Evolutionary conservation across 805 yeast genomes (phyloP), one percentile per base, ranked within the genome.

Genomic region (Ogataea thermomethanolica): DNA sequence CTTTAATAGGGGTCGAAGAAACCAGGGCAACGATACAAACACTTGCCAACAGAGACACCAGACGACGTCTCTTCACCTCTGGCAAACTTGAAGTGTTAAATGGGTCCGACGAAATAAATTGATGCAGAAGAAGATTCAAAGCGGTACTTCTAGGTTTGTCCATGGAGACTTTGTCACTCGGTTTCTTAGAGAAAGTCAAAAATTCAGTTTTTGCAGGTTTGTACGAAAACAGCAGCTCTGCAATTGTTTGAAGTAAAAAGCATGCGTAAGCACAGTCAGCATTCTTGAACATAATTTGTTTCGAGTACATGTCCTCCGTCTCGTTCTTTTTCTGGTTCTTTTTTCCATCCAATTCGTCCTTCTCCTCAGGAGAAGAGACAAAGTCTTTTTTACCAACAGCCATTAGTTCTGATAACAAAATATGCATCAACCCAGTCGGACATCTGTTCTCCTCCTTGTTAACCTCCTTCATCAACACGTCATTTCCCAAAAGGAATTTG

Each of bases 141-240:
- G 91, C 81, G 0, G 95, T 83, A 0, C 87, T 70, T 22, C 91
- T 71, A 2, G 95, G 95, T 53, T 81, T 86, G 11, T 71, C 64
- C 2, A 64, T 54, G 10, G 66, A 75, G 1, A 44, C 33, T 3
- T 42, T 36, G 11, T 54, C 37, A 53, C 39, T 44, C 44, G 58
- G 37, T 56, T 80, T 79, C 67, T 80, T 82, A 2, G 91, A 79
- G 50, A 77, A 90, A 0, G 91, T 80, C 41, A 89, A 64, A 53
- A 90, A 84, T 52, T 89, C 96, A 35, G 84, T 71, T 58, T 90
- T 90, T 36, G 89, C 77, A 46, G 80, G 81, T 46, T 81, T 83
- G 57, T 89, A 90, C 2, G 96, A 84, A 2, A 81, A 76, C 7
- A 90, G 60, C 7, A 88, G 62, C 50, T 90, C 97, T 0, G 80